Evolutionary conservation across 1,284 basidiomycete genomes (phyloP), one percentile per base, ranked within the genome.

Genomic region (Heterobasidion occidentale): DNA sequence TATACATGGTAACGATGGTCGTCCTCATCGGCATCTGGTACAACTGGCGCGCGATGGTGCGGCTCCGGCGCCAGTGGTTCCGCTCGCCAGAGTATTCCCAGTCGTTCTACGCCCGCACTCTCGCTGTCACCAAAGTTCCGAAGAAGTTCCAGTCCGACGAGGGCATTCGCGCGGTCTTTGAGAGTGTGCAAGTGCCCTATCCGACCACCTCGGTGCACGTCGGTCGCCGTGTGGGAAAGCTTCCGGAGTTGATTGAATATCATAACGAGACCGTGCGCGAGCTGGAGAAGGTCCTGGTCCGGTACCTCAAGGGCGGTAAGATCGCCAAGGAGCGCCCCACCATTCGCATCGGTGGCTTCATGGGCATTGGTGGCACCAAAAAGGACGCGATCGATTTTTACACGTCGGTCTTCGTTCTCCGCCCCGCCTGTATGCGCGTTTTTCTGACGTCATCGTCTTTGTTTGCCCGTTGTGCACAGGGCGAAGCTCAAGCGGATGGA

Each of bases 181-280:
- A 82, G 59, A 77, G 77, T 44, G 78, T 85, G 56, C 88, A 85
- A 61, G 83, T 91, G 46, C 89, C 89, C 1, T 94, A 93, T 68
- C 90, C 90, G 0, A 89, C 90, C 0, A 91, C 88, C 1, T 85
- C 88, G 44, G 88, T 93, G 3, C 89, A 92, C 69, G 88, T 94
- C 56, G 88, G 89, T 42, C 79, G 87, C 46, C 77, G 77, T 56
- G 89, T 92, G 20, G 90, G 89, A 33, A 72, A 79, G 36, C 78
- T 94, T 2, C 88, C 91, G 0, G 81, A 88, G 57, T 73, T 92
- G 53, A 87, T 93, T 62, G 84, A 94, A 52, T 86, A 85, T 61
- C 93, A 97, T 73, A 94, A 95, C 70, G 73, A 88, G 52, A 86
- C 90, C 12, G 93, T 98, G 14, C 77, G 85, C 51, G 85, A 93